Percentiles rank a stretch among this genome's conserved stretches.
Conservation (phyloP, 2,329 filamentous ascomycete species). For the Beauveria sp. region DNA sequence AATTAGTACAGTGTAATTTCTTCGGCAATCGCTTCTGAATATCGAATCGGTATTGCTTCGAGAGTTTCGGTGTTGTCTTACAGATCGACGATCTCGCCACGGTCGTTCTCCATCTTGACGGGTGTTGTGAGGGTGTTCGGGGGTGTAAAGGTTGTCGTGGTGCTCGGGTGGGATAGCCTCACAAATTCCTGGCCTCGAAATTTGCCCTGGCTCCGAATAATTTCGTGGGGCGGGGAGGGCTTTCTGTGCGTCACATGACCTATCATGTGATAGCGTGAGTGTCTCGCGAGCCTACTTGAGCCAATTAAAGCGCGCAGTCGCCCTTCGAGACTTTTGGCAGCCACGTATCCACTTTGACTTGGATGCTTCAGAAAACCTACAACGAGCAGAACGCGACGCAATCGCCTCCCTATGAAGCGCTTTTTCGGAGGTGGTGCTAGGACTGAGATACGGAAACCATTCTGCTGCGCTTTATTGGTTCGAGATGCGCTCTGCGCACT, state of each 20-base stretch:
- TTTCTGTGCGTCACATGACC: slow-evolving; percentile 28
- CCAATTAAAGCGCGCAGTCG: slow-evolving; percentile 6
- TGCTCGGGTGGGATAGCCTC: slow-evolving; percentile 23
- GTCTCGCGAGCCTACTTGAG: slow-evolving; percentile 19
- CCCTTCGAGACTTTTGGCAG: background rate
- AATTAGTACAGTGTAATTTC: slow-evolving; percentile 19
- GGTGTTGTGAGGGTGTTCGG: slow-evolving; percentile 25
- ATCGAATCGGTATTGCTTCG: slow-evolving; percentile 3
- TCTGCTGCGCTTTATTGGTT: slow-evolving; percentile 12
- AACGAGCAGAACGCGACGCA: background rate
- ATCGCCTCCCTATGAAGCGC: background rate
- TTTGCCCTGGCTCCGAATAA: slow-evolving; percentile 26
- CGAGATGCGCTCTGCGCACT: slow-evolving; percentile 43
- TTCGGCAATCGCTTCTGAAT: slow-evolving; percentile 11
- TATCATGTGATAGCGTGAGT: slow-evolving; percentile 28
- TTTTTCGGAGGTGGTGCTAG: background rate
- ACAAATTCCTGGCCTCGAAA: slow-evolving; percentile 21
- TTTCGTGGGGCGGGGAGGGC: slow-evolving; percentile 31
- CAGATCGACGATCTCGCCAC: slow-evolving; percentile 99
- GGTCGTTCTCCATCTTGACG: slow-evolving; percentile 98
- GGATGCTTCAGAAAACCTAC: background rate
- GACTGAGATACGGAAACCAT: background rate
- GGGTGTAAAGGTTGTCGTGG: slow-evolving; percentile 19
- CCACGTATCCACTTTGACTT: background rate
- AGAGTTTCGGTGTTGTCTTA: slow-evolving; percentile 42